Evolutionary conservation across 495 filamentous ascomycete genomes (phyloP), one percentile per base, ranked within the genome.

Genomic region (Penicillium manginii): DNA sequence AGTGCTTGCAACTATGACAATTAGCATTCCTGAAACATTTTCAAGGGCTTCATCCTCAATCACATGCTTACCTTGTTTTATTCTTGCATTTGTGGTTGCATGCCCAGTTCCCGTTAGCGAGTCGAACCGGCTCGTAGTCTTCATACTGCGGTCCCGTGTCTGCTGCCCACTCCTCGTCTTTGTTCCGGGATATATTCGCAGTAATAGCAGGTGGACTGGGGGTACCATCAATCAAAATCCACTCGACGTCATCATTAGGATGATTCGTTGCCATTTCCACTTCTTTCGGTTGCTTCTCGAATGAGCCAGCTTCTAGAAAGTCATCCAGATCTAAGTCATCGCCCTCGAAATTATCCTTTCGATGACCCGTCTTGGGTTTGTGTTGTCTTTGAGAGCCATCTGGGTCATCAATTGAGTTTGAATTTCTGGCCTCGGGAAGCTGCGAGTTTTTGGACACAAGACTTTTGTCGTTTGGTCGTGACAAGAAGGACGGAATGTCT

Each of bases 31-130:
- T 15, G 15, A 51, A 31, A 12, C 4, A 14, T 35, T 14, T 12
- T 19, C 17, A 35, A n/a, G 39, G 21, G 23, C 10, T 4, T 17
- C 8, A 4, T 5, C 10, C 23, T 9, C 3, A 4, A 9, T 6
- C 17, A 6, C 1, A 11, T 48, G 42, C 8, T 11, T 75, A 83
- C 71, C 76, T 85, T n/a, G 82, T 86, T 59, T 88, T 89, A 58
- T 90, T 83, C 35, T 87, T 91, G 67, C 91, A 98, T 35, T 72
- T 78, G 64, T 98, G 93, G 56, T 92, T 92, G 74, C 93, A 98
- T 43, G 82, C 81, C 87, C 89, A 97, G 64, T 85, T 94, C 1
- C 93, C 94, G 71, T 93, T 97, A 0, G 83, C 74, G 55, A 96
- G 83, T 59, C 79, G 83, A 11, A 76, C 62, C 2, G 86, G 81